Base-by-base conservation (phyloP, 139 green algal species). In the Chlamydomonas applanata region DNA sequence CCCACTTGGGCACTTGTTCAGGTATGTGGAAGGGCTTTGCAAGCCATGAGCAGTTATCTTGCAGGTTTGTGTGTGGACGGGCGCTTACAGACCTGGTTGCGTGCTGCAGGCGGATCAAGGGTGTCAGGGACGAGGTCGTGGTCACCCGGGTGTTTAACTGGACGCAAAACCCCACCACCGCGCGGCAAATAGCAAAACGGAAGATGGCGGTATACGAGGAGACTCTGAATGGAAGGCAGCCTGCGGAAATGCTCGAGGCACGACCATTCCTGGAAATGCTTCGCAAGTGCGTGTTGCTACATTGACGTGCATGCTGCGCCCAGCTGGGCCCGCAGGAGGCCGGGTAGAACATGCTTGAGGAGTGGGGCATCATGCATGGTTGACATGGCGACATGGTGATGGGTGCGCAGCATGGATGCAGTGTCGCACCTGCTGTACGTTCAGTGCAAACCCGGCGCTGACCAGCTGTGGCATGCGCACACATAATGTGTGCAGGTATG, bases 111-210 rank as follows among this genome's bases (percentile, higher is more conserved):
- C 71, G 85, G 1, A 85, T 88, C 32, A 81, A 93, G 62, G 91
- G 91, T 36, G 94, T 96, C 80, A 94, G 97, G 32, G 91, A 95
- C 25, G 94, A 98, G 72, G 89, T 98, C 76, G 90, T 93, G 20
- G 88, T 98, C 25, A 88, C 85, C 25, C 89, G 96, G 61, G 83
- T 97, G 2, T 91, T 98, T 22, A 92, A 88, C 68, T 98, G 95
- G 94, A 92, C 92, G 16, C 89, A 94, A 30, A 93, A 97, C 53
- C 91, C 91, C 0, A 78, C 67, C 25, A 83, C 89, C 34, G 85
- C 94, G 3, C 72, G 80, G 2, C 82, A 90, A 25, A 81, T 98
- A 17, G 86, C 89, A 0, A 44, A 82, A 20, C 82, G 91, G 7
- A 97, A 97, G 72, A 49, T 34, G 34, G 36, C 24, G 16, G 40